Evolutionary conservation across 176 grass and related monocot genomes (phyloP).

Genomic region (Microstegium vimineum): DNA sequence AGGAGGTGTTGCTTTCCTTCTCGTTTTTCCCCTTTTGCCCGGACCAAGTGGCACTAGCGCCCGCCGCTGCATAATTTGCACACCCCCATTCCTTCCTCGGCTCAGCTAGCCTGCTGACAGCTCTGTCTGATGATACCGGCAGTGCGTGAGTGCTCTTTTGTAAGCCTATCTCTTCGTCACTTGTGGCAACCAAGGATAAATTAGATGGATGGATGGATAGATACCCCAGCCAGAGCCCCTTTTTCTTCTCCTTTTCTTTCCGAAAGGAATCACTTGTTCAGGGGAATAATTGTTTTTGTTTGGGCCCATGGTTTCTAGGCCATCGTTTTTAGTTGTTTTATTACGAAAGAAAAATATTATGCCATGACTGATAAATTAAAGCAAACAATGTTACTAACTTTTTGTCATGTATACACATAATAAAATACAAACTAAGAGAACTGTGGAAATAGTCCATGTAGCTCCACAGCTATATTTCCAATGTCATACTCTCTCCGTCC

Average conservation of each 20-base stretch:
- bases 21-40: conserved; percentile 6
- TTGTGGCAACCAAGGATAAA: neutral
- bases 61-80: neutral
- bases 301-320: no score
- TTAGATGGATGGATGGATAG: neutral
- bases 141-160: neutral
- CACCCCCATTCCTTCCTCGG: neutral
- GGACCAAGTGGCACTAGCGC: neutral
- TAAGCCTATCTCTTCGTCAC: neutral
- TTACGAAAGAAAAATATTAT: no score
- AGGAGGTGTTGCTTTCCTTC: neutral
- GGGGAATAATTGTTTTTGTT: neutral
- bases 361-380: no score
- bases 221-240: neutral
- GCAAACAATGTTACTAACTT: no score
- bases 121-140: neutral
- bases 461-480: no score
- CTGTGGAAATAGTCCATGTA: no score
- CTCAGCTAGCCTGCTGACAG: neutral
- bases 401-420: no score
- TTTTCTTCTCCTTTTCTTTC: neutral
- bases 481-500: no score
- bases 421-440: no score
- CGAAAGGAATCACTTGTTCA: neutral
- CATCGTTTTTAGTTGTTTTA: no score